Percentiles rank a stretch among this genome's conserved stretches.
Evolutionary conservation across 2,329 filamentous ascomycete genomes (phyloP).

Genomic region (Ascochyta pisi): DNA sequence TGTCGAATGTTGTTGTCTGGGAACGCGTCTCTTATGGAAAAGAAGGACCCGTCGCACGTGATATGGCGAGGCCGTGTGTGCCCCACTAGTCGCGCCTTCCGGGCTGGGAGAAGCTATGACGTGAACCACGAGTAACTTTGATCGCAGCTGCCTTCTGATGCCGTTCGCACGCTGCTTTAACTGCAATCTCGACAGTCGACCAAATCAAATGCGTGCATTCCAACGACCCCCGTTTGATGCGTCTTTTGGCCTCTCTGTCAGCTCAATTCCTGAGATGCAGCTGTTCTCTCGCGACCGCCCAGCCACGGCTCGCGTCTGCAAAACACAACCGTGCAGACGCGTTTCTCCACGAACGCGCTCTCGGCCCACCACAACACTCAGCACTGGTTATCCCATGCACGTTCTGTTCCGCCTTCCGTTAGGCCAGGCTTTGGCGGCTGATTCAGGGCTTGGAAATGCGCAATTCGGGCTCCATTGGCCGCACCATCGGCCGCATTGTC

Average conservation of each 20-base stretch:
- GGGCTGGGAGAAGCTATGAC: conserved; percentile 37
- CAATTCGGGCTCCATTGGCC: conserved; percentile 23
- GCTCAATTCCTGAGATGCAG: conserved; percentile 1
- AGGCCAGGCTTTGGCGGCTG: conserved; percentile 35
- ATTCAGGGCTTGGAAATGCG: conserved; percentile 42
- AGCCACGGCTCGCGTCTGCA: conserved; percentile 34
- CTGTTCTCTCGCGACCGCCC: conserved; percentile 26
- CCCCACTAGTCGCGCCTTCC: conserved; percentile 25
- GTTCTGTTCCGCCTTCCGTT: conserved; percentile 32
- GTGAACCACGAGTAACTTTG: conserved; percentile 22
- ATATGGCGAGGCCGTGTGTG: conserved; percentile 17
- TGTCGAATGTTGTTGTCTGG: conserved; percentile 24
- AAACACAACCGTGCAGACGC: conserved; percentile 39
- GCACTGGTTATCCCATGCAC: conserved; percentile 28
- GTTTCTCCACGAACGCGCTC: conserved; percentile 38
- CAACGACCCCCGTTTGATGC: conserved; percentile 2
- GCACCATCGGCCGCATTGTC: conserved; percentile 24
- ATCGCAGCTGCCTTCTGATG: conserved; percentile 14
- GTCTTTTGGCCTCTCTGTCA: not conserved
- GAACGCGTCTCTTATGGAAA: conserved; percentile 35
- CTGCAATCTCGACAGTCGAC: conserved; percentile 5
- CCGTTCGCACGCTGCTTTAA: conserved; percentile 12
- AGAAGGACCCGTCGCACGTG: conserved; percentile 34
- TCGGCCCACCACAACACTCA: conserved; percentile 41
- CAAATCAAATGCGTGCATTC: conserved; percentile 26